A percentile compares a stretch with the other conserved stretches of the same genome.
phyloP scores from a whole-genome alignment of 2,329 filamentous ascomycete species.

The Pseudogymnoascus sp. region DNA sequence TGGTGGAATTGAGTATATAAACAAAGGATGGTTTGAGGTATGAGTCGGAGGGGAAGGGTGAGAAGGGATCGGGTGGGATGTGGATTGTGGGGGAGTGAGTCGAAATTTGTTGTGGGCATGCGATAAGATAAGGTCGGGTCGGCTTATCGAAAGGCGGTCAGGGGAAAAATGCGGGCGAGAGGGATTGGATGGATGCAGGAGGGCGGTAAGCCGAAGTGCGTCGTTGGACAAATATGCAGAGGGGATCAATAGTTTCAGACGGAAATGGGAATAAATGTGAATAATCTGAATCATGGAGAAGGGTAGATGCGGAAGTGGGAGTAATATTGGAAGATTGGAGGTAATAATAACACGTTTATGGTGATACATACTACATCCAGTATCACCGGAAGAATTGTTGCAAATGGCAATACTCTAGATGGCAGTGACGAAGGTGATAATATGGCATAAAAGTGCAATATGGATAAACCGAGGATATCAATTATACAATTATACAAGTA shows the following conservation, averaged over 20 bases:
- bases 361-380: not conserved
- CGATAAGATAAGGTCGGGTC: slow-evolving; percentile 9
- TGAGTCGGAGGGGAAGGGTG: slow-evolving; percentile 3
- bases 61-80: slow-evolving; percentile 5
- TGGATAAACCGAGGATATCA: not conserved
- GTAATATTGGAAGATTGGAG: not conserved
- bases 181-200: not conserved
- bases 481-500: not conserved
- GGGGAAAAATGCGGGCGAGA: not conserved
- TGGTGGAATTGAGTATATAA: slow-evolving; percentile 8
- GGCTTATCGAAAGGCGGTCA: slow-evolving; percentile 9
- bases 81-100: slow-evolving; percentile 1
- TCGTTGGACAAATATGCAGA: slow-evolving; percentile 5
- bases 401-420: not conserved
- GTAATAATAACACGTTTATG: not conserved
- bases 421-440: not conserved
- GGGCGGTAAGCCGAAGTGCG: slow-evolving; percentile 4
- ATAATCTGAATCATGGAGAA: not conserved
- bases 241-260: slow-evolving; percentile 3
- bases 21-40: slow-evolving; percentile 3
- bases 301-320: not conserved
- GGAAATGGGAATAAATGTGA: not conserved
- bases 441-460: not conserved
- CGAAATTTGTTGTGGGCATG: slow-evolving; percentile 8
- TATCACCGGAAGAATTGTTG: not conserved